phyloP scores from a whole-genome alignment of 2,329 filamentous ascomycete genomes.

The Lachnum nothofagi region DNA sequence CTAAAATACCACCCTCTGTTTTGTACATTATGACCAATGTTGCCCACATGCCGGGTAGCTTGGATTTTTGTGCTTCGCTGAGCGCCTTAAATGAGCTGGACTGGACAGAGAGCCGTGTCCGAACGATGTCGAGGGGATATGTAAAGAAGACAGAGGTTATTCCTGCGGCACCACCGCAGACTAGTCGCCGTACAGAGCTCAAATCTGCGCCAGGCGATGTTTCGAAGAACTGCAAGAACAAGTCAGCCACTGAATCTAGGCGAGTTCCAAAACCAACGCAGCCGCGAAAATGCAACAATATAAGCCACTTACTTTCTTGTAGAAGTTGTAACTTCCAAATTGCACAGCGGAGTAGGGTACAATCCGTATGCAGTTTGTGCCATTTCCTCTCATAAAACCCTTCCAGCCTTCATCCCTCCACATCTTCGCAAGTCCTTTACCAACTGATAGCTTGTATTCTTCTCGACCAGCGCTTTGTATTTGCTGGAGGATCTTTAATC shows the following conservation, averaged over 20 bases:
- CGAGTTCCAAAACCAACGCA: too few relatives aligned
- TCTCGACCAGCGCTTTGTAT: slow-evolving; percentile 84
- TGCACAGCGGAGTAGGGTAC: slow-evolving; percentile 97
- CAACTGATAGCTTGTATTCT: slow-evolving; percentile 89
- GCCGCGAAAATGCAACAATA: not conserved
- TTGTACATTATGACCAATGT: slow-evolving; percentile 82
- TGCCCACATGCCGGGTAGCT: slow-evolving; percentile 86
- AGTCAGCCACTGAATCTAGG: slow-evolving; percentile 12
- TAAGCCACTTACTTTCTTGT: slow-evolving; percentile 68
- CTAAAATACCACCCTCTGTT: slow-evolving; percentile 76
- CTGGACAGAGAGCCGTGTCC: slow-evolving; percentile 91
- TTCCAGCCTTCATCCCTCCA: slow-evolving; percentile 95
- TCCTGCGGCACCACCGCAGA: slow-evolving; percentile 88
- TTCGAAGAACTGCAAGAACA: slow-evolving; percentile 63
- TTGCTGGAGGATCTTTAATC: slow-evolving; percentile 96
- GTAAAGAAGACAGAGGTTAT: slow-evolving; percentile 94
- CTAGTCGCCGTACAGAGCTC: slow-evolving; percentile 65
- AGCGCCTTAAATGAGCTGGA: slow-evolving; percentile 89
- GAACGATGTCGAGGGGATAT: slow-evolving; percentile 95
- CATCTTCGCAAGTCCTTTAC: slow-evolving; percentile 87
- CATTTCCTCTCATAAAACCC: slow-evolving; percentile 96
- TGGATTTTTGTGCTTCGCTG: slow-evolving; percentile 51
- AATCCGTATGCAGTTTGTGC: slow-evolving; percentile 96
- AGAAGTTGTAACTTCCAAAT: slow-evolving; percentile 96
- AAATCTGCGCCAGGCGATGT: slow-evolving; percentile 68